Base-by-base conservation (phyloP, 495 filamentous ascomycete species). In the Articulospora tetracladia region DNA sequence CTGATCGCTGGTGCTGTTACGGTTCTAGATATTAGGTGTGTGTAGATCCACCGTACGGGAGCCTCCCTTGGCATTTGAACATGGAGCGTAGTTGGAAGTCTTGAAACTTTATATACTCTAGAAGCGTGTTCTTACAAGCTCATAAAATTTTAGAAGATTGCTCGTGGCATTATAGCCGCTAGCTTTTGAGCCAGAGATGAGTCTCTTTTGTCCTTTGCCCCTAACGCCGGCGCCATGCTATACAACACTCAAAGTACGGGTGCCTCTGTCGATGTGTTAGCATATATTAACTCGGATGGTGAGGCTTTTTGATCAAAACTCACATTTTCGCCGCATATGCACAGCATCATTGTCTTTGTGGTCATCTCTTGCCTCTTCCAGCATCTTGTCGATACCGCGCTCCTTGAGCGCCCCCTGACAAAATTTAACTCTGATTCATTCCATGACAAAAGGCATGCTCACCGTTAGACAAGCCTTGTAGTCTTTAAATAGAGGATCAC, bases 391-490 rank as follows among this genome's bases (percentile, higher is more conserved):
- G 68, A 97, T 93, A 60, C 92, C 92, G 57, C 84, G 82, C 48
- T 92, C 85, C 70, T 93, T 92, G 17, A 97, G 78, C 6, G 86
- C 87, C 77, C 83, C 85, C 91, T 97, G 30, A 20, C 15, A 26
- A 25, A 32, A 27, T 57, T 25, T 57, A 55, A 47, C 19, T 30
- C 22, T 32, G 17, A 17, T 53, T 10, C 3, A 12, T 7, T 12
- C 25, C 15, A 17, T 22, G 32, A 19, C 2, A 22, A 23, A 27
- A 50, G 22, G 20, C 59, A 1, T 59, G 55, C 86, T 72, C 70
- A 95, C 92, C 57, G 82, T 85, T 56, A 97, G 71, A 69, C 92
- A 97, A 12, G 77, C 74, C 72, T 88, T 91, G 70, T 97, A 97
- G 57, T 93, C 82, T 61, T 86, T 86, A 71, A 97, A 94, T n/a